Base-by-base conservation (phyloP, 148 eudicot species). In the Silene latifolia region DNA sequence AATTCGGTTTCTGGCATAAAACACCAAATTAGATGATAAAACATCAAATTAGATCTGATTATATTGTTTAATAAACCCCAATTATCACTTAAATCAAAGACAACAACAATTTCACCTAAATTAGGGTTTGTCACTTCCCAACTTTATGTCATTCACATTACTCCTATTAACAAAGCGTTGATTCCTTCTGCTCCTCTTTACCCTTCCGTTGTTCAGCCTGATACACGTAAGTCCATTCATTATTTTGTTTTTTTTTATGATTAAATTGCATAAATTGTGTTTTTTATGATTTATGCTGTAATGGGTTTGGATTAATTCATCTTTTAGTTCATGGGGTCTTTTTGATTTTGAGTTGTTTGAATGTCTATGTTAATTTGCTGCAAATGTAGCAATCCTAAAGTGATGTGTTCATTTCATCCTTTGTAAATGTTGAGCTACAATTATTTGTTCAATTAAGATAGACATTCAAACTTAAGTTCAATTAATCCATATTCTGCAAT, bases 71-170 rank as follows among this genome's bases (percentile, higher is more conserved):
- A n/a, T n/a, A n/a, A n/a, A n/a, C n/a, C n/a, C n/a, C n/a, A n/a
- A n/a, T n/a, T n/a, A n/a, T n/a, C n/a, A n/a, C n/a, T n/a, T n/a
- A n/a, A n/a, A n/a, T n/a, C n/a, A n/a, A n/a, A n/a, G n/a, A n/a
- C n/a, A n/a, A n/a, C n/a, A n/a, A n/a, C n/a, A n/a, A 10, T 44
- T 44, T 74, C 51, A 4, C 70, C 92, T 1, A 80, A 84, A 14
- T 75, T 89, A 69, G 81, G 87, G 71, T 89, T 86, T 54, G 60
- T 83, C 76, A 75, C 87, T 18, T 89, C 93, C 15, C 88, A 85
- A 69, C 58, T 89, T 29, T 78, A 77, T 64, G 89, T 89, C 25
- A 61, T 86, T 77, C 78, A 79, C n/a, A 83, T 87, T 66, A 77
- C 87, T 5, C 68, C 15, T 39, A 63, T 69, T 35, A 29, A 72